Conservation (phyloP, 1,284 basidiomycete species). For the Boletellus deceptivus region DNA sequence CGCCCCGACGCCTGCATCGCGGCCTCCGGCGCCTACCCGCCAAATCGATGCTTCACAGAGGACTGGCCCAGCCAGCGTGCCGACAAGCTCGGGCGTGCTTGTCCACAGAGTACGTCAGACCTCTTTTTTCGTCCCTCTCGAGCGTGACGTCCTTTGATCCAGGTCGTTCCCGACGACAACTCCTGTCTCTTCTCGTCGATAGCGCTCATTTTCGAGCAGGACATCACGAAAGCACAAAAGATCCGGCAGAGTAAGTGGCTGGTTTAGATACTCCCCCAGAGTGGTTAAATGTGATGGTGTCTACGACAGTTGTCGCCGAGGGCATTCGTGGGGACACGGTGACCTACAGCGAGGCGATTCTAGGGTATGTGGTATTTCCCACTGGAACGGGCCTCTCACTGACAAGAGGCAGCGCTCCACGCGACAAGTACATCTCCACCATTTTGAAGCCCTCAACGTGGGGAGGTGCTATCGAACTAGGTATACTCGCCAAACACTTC, state of each 20-base stretch:
- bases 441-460: constrained; percentile 80
- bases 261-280: not conserved
- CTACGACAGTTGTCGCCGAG: constrained; percentile 69
- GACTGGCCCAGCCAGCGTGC: constrained; percentile 56
- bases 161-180: constrained; percentile 91
- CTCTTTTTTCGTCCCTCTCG: not conserved
- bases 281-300: constrained; percentile 2
- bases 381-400: constrained; percentile 14
- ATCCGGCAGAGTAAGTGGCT: constrained; percentile 61
- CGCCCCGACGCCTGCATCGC: constrained; percentile 9
- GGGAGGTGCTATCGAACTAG: constrained; percentile 92
- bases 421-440: constrained; percentile 74
- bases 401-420: constrained; percentile 52
- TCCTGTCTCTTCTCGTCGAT: constrained; percentile 89
- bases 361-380: constrained; percentile 57
- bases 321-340: constrained; percentile 69
- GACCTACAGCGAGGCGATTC: constrained; percentile 79
- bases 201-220: constrained; percentile 82
- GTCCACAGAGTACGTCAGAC: constrained; percentile 58
- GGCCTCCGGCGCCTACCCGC: constrained; percentile 13
- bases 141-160: constrained; percentile 13
- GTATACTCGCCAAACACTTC: constrained; percentile 80
- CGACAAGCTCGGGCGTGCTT: constrained; percentile 55
- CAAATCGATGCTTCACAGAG: constrained; percentile 17
- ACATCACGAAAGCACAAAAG: constrained; percentile 59